These are phyloP conservation scores for Chiua sp. DNA, from an alignment of 1,284 basidiomycete species.

Conservation along the genomic window DNA sequence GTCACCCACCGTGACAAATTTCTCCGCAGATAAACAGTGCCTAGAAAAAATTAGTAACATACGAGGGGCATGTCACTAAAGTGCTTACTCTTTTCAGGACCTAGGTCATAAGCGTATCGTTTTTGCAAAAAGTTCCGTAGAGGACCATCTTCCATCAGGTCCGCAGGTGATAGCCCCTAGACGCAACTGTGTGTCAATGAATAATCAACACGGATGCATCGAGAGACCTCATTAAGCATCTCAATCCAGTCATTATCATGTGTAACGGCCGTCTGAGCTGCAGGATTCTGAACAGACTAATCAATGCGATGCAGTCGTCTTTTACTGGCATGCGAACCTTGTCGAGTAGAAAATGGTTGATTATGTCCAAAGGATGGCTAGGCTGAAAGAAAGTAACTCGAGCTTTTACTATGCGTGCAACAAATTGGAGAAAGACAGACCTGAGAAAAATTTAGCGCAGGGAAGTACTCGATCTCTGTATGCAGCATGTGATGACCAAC, in stretches of 20 bases:
- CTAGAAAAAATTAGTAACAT: neutral
- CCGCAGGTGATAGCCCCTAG: neutral
- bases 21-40: neutral
- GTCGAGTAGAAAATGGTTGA: constrained; percentile 8
- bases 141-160: neutral
- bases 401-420: neutral
- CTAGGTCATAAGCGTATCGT: neutral
- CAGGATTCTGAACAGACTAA: neutral
- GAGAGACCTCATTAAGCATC: neutral
- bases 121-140: neutral
- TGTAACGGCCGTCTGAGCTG: neutral
- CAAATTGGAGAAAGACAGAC: neutral
- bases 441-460: neutral
- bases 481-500: neutral
- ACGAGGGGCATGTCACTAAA: neutral
- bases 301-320: neutral
- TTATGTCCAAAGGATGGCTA: constrained; percentile 4
- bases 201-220: neutral
- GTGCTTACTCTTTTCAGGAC: neutral
- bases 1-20: neutral
- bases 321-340: neutral
- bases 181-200: neutral
- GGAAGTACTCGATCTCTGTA: neutral
- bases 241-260: constrained; percentile 5
- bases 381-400: neutral